Conservation (phyloP, 2,329 filamentous ascomycete genomes). For the Colletotrichum costaricense region DNA sequence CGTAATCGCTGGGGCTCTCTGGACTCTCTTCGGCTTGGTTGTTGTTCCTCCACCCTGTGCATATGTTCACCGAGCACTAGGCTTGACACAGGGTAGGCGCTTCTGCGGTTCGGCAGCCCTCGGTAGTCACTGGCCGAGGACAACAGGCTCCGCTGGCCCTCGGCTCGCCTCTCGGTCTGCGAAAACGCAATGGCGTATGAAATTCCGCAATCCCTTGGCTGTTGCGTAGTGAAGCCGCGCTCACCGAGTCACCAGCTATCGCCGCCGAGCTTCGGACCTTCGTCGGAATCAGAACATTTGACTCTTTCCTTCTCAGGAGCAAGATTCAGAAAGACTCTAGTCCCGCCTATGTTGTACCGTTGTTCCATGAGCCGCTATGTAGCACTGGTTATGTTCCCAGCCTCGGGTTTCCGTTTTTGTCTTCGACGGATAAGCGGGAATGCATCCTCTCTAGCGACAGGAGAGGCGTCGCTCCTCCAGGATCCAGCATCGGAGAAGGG, state of each 20-base stretch:
- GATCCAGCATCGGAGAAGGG: slow-evolving; percentile 2
- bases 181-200: background rate
- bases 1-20: background rate
- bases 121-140: slow-evolving; percentile 30
- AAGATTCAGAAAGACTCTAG: too few species aligned
- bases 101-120: slow-evolving; percentile 21
- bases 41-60: slow-evolving; percentile 19
- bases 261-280: background rate
- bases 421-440: slow-evolving; percentile 35
- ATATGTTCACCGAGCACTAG: background rate
- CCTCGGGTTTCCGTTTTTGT: background rate
- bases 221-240: background rate
- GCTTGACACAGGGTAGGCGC: slow-evolving; percentile 11
- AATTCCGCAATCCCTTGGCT: background rate
- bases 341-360: background rate
- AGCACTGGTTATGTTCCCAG: background rate
- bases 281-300: background rate
- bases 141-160: slow-evolving; percentile 14
- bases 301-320: too few species aligned
- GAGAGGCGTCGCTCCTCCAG: background rate
- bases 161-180: slow-evolving; percentile 27
- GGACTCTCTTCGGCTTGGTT: background rate
- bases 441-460: slow-evolving; percentile 9
- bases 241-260: background rate
- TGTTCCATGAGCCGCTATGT: background rate